Evolutionary conservation across 2,329 filamentous ascomycete species (phyloP).

Genomic region (Xylariales sp.): DNA sequence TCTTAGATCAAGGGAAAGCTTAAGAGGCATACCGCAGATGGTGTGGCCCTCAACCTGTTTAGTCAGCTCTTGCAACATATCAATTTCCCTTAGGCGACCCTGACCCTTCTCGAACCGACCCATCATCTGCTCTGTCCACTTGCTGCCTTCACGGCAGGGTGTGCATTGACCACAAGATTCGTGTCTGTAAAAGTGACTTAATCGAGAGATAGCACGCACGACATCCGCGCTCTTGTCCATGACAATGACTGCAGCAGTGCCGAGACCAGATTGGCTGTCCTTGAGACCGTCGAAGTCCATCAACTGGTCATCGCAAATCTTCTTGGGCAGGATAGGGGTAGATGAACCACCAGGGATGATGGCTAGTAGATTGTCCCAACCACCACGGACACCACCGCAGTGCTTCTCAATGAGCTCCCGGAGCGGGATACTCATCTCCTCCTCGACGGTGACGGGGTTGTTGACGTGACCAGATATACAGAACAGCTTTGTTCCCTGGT

Average conservation of each 20-base stretch:
- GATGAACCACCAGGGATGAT: conserved; percentile 96
- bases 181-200: conserved; percentile 97
- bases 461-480: conserved; percentile 99
- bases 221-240: conserved; percentile 99
- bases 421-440: conserved; percentile 98
- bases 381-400: conserved; percentile 92
- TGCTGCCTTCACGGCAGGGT: conserved; percentile 97
- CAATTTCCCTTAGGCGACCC: conserved; percentile 87
- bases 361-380: conserved; percentile 96
- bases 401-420: conserved; percentile 96
- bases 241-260: conserved; percentile 95
- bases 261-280: conserved; percentile 94
- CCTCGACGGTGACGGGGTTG: conserved; percentile 95
- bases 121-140: conserved; percentile 99
- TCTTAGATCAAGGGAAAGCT: not conserved
- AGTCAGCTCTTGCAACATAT: conserved; percentile 98
- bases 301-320: conserved; percentile 85
- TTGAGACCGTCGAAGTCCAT: conserved; percentile 99
- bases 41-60: conserved; percentile 99
- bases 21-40: conserved; percentile 73
- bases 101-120: conserved; percentile 87
- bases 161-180: conserved; percentile 98
- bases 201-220: conserved; percentile 85
- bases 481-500: conserved; percentile 95
- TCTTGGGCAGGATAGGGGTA: conserved; percentile 89